Percentiles rank a stretch among this genome's conserved stretches.
Evolutionary conservation across 768 basidiomycete genomes (phyloP).

Genomic region (Epithele typhae): DNA sequence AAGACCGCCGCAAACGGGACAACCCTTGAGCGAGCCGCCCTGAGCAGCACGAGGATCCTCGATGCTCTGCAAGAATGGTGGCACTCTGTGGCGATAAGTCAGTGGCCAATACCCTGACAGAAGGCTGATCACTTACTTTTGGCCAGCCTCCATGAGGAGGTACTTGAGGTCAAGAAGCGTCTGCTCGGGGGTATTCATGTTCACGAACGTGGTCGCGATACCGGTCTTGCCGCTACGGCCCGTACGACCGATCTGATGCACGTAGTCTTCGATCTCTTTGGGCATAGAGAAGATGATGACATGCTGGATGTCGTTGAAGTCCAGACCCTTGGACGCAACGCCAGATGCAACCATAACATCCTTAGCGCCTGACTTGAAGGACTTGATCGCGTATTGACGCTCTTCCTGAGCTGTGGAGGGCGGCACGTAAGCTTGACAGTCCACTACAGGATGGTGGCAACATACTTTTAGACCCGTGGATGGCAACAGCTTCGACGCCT

Average conservation of each 20-base stretch:
- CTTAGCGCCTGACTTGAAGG: conserved; percentile 95
- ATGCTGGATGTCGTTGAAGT: conserved; percentile 98
- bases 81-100: conserved; percentile 57
- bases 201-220: conserved; percentile 98
- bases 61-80: conserved; percentile 84
- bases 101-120: conserved; percentile 1
- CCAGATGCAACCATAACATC: conserved; percentile 99
- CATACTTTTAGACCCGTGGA: conserved; percentile 95
- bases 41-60: conserved; percentile 86
- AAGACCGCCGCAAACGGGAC: conserved; percentile 94
- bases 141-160: conserved; percentile 92
- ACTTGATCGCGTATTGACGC: conserved; percentile 97
- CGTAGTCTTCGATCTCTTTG: conserved; percentile 99
- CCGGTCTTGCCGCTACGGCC: conserved; percentile 98
- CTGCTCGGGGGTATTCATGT: conserved; percentile 96
- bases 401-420: conserved; percentile 81
- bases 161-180: conserved; percentile 97
- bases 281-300: conserved; percentile 99
- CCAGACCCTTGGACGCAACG: conserved; percentile 96
- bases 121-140: conserved; percentile 63
- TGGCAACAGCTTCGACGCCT: conserved; percentile 97
- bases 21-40: conserved; percentile 78
- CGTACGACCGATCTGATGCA: conserved; percentile 98
- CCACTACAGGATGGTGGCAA: conserved; percentile 7
- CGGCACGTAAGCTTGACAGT: background rate